Evolutionary conservation across 495 filamentous ascomycete genomes (phyloP).

Genomic region (Clavariopsis aquatica): DNA sequence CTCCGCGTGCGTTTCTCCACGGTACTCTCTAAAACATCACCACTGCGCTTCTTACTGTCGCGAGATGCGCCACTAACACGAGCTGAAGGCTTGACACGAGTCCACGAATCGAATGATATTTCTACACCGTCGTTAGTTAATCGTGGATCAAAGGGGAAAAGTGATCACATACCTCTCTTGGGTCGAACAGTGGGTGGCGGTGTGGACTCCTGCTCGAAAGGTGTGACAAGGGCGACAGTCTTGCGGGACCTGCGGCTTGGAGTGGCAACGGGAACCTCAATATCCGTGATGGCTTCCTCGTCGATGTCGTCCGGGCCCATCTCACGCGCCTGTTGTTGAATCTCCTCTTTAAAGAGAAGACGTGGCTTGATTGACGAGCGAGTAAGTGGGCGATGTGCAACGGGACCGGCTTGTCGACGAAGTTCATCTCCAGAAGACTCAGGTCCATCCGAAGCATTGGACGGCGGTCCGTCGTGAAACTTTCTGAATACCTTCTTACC

Average conservation of each 20-base stretch:
- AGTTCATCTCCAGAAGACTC: constrained; percentile 53
- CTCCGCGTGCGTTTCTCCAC: constrained; percentile 15
- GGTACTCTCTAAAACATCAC: constrained; percentile 12
- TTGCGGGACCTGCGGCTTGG: constrained; percentile 1
- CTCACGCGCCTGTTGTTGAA: constrained; percentile 43
- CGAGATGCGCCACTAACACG: neutral
- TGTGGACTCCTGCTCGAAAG: constrained; percentile 14
- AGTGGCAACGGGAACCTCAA: constrained; percentile 44
- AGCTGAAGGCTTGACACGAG: constrained; percentile 21
- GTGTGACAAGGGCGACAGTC: neutral
- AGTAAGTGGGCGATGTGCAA: constrained; percentile 56
- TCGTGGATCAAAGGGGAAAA: no score
- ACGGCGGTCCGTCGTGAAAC: constrained; percentile 47
- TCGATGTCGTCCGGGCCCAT: constrained; percentile 45
- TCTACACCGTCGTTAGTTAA: constrained; percentile 9
- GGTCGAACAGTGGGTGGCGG: constrained; percentile 32
- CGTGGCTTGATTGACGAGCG: constrained; percentile 80
- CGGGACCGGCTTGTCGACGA: constrained; percentile 44
- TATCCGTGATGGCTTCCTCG: constrained; percentile 53
- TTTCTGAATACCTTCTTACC: constrained; percentile 84
- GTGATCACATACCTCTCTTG: constrained; percentile 17
- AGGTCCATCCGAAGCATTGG: constrained; percentile 50
- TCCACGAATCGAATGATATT: constrained; percentile 29
- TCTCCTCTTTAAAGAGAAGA: constrained; percentile 70
- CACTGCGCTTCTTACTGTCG: constrained; percentile 23